Base-by-base conservation (phyloP, 2,329 filamentous ascomycete species). In the Sordariomycetes sp. region DNA sequence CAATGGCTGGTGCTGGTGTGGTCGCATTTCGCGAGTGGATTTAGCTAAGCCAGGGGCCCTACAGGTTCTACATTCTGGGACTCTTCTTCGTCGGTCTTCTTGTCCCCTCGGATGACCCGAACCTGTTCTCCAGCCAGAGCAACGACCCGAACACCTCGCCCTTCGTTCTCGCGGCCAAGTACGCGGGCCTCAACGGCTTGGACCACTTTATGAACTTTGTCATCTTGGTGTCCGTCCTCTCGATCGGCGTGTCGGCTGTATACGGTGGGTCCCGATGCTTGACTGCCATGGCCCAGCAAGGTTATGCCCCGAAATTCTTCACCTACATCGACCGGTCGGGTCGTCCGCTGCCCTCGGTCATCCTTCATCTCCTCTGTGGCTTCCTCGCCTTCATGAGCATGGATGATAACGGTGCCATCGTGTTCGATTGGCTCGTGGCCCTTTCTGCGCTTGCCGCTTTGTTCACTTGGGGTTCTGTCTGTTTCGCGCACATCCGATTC, bases 401-500 rank as follows among this genome's bases (percentile, higher is more conserved):
- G 1, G 69, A 67, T 3, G 68, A 75, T 1, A 69, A 70, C 0
- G 81, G 81, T 50, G 65, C 69, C 5, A 67, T 71, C 0, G 76
- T 85, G 15, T 84, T 87, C 57, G 75, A 79, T 61, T 86, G 84
- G 84, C 76, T 87, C 1, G 76, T 81, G 28, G 79, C 83, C 6
- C 71, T 86, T 13, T 85, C 82, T 2, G 83, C 80, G 57, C 75
- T 86, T 1, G 77, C 78, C 13, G 76, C 80, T 25, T 74, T 86
- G 52, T 86, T 85, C 67, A 80, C 82, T 17, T 87, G 83, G 83
- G 81, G 75, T 24, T 81, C 78, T 52, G 84, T 87, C 63, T 85
- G 81, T 65, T 66, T 83, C 20, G 77, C 80, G 1, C 83, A 86
- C 64, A 84, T 86, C 62, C 82, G 83, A n/a, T 86, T 85, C 76